phyloP scores from a whole-genome alignment of 1,139 yeast species.

The Yamadazyma sp. region DNA sequence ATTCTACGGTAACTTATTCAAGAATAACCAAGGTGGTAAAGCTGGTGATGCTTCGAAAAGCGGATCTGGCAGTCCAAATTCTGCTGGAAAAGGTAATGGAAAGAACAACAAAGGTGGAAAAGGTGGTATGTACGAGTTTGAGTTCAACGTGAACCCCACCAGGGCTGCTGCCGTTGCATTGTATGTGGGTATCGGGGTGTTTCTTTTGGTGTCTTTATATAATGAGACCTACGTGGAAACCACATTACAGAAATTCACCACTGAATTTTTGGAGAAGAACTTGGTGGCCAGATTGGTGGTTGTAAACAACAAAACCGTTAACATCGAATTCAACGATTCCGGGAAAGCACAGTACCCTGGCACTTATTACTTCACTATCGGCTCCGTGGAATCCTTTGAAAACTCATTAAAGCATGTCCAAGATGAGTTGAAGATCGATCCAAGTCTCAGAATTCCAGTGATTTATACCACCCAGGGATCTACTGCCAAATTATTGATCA shows the following conservation, averaged over 20 bases:
- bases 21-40: slow-evolving; percentile 5
- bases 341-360: slow-evolving; percentile 30
- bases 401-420: slow-evolving; percentile 76
- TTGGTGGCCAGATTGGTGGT: slow-evolving; percentile 38
- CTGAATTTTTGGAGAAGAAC: slow-evolving; percentile 41
- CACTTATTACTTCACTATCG: slow-evolving; percentile 65
- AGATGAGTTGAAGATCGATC: slow-evolving; percentile 62
- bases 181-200: slow-evolving; percentile 26
- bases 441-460: slow-evolving; percentile 77
- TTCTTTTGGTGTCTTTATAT: slow-evolving; percentile 17
- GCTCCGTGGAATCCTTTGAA: slow-evolving; percentile 91
- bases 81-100: slow-evolving; percentile 4
- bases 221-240: slow-evolving; percentile 31
- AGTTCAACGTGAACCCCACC: slow-evolving; percentile 27
- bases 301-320: slow-evolving; percentile 39
- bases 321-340: slow-evolving; percentile 39
- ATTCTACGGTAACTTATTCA: slow-evolving; percentile 16
- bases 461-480: slow-evolving; percentile 71
- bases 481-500: slow-evolving; percentile 59
- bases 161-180: slow-evolving; percentile 33
- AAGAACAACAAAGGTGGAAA: slow-evolving; percentile 12
- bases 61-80: slow-evolving; percentile 5
- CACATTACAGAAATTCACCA: slow-evolving; percentile 46
- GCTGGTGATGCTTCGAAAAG: slow-evolving; percentile 2
- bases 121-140: slow-evolving; percentile 21